phyloP scores from a whole-genome alignment of 2,329 filamentous ascomycete genomes.

The Cercospora sp. region DNA sequence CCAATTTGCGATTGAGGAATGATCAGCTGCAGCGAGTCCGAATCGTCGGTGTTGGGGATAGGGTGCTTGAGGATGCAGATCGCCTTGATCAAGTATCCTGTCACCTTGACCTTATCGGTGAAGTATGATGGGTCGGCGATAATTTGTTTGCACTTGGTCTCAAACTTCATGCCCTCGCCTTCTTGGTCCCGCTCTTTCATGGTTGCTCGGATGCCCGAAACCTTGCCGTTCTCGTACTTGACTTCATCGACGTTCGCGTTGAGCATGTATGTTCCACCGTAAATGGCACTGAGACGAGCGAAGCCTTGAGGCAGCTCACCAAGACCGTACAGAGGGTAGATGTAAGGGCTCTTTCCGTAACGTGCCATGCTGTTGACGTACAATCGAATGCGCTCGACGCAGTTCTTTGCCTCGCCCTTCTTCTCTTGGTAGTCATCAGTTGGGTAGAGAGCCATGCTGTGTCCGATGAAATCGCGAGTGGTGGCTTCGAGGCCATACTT shows the following conservation, averaged over 20 bases:
- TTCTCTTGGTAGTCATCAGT: constrained; percentile 82
- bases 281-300: constrained; percentile 94
- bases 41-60: constrained; percentile 81
- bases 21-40: constrained; percentile 90
- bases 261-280: constrained; percentile 98
- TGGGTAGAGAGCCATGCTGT: constrained; percentile 95
- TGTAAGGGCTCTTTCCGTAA: constrained; percentile 98
- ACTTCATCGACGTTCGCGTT: constrained; percentile 94
- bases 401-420: constrained; percentile 73
- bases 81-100: constrained; percentile 88
- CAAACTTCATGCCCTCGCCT: constrained; percentile 78
- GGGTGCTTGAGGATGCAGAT: constrained; percentile 98
- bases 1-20: constrained; percentile 97
- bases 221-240: constrained; percentile 73
- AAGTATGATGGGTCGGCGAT: constrained; percentile 97
- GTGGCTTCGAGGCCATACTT: constrained; percentile 89
- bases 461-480: constrained; percentile 94
- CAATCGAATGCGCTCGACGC: constrained; percentile 86
- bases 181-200: constrained; percentile 84
- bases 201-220: constrained; percentile 94
- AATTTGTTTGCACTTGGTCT: constrained; percentile 94
- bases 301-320: constrained; percentile 97
- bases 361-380: constrained; percentile 97
- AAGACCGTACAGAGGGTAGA: constrained; percentile 97
- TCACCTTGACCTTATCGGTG: constrained; percentile 79